These are phyloP conservation scores for Lentinula lateritia DNA, from an alignment of 768 basidiomycete species.

Conservation along the genomic window DNA sequence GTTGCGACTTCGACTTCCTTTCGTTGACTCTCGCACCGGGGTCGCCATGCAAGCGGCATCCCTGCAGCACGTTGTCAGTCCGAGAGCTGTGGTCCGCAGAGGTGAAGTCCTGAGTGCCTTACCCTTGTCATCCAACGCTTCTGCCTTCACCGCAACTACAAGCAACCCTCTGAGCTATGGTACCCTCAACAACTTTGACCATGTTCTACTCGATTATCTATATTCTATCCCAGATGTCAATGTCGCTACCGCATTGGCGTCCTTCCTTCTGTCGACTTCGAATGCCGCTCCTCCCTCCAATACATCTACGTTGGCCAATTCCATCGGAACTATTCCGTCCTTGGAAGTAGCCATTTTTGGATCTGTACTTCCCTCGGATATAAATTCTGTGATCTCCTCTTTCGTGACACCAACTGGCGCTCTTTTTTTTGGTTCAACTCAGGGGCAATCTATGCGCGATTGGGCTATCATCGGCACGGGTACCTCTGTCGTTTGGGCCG, in stretches of 20 bases:
- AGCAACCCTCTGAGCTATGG: slow-evolving; percentile 51
- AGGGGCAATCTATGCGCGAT: slow-evolving; percentile 40
- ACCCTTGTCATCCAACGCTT: slow-evolving; percentile 27
- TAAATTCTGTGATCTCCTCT: slow-evolving; percentile 41
- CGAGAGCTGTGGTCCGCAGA: slow-evolving; percentile 47
- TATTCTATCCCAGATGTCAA: slow-evolving; percentile 40
- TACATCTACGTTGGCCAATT: slow-evolving; percentile 31
- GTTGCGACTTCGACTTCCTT: slow-evolving; percentile 53
- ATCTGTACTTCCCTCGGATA: slow-evolving; percentile 40
- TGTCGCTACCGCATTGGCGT: slow-evolving; percentile 41
- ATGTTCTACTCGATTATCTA: slow-evolving; percentile 55
- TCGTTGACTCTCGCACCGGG: slow-evolving; percentile 36
- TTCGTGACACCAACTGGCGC: slow-evolving; percentile 42
- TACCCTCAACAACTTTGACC: slow-evolving; percentile 46
- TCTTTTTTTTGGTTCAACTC: slow-evolving; percentile 57
- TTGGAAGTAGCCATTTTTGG: slow-evolving; percentile 68
- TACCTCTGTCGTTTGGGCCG: slow-evolving; percentile 44
- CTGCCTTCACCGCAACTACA: slow-evolving; percentile 23
- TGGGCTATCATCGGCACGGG: slow-evolving; percentile 45
- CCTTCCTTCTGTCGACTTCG: slow-evolving; percentile 38
- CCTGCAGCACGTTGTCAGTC: slow-evolving; percentile 34
- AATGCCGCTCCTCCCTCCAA: slow-evolving; percentile 34
- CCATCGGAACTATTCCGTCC: slow-evolving; percentile 40
- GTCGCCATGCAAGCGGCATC: slow-evolving; percentile 45
- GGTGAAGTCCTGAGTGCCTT: slow-evolving; percentile 46